Conservation (phyloP, 1,284 basidiomycete species). For the Inonotus hispidus region DNA sequence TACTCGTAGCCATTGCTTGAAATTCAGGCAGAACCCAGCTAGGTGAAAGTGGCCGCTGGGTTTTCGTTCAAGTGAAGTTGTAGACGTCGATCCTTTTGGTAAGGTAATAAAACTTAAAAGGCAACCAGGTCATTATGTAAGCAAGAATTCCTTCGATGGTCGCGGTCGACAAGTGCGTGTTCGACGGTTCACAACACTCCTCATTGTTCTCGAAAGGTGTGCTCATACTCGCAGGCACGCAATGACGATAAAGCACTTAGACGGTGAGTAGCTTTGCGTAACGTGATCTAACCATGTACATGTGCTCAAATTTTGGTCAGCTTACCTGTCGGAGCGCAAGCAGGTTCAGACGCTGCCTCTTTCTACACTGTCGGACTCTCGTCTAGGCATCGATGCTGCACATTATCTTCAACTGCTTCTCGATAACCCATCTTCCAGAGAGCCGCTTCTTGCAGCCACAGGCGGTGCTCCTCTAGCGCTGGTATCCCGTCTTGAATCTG, state of each 20-base stretch:
- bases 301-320: neutral
- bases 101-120: neutral
- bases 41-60: too few relatives aligned
- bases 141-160: neutral
- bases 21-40: too few relatives aligned
- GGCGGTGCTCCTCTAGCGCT: conserved; percentile 89
- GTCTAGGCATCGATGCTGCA: conserved; percentile 95
- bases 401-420: conserved; percentile 84
- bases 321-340: conserved; percentile 82
- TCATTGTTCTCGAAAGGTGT: neutral
- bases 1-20: too few relatives aligned
- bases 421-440: conserved; percentile 70
- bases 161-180: neutral
- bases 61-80: too few relatives aligned
- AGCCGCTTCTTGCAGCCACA: conserved; percentile 90
- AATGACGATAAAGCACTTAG: conserved; percentile 30
- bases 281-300: neutral
- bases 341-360: conserved; percentile 82
- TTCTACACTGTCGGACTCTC: conserved; percentile 81
- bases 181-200: neutral
- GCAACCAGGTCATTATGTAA: neutral
- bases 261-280: conserved; percentile 21
- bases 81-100: neutral
- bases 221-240: neutral
- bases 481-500: conserved; percentile 82